Evolutionary conservation across 129 eudicot genomes (phyloP).

Genomic region (Pulicaria dysenterica): DNA sequence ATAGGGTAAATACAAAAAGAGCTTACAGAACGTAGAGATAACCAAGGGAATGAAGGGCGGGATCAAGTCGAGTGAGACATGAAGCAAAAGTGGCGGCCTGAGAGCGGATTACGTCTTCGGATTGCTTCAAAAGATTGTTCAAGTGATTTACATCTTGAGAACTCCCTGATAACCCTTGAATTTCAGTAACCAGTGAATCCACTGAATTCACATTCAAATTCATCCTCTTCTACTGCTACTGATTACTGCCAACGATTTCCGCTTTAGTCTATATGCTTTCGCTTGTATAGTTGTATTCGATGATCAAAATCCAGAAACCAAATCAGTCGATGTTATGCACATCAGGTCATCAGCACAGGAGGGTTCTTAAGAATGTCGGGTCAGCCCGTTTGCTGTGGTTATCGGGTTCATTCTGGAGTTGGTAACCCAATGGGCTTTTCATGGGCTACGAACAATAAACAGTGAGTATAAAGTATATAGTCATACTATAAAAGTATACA

Average conservation of each 20-base stretch:
- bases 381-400: slow-evolving; percentile 10
- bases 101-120: slow-evolving; percentile 55
- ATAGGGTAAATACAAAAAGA: not conserved
- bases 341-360: not conserved
- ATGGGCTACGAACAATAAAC: not conserved
- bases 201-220: slow-evolving; percentile 51
- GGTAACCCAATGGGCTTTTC: slow-evolving; percentile 20
- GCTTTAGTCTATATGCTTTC: slow-evolving; percentile 6
- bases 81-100: slow-evolving; percentile 60
- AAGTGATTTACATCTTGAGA: slow-evolving; percentile 51
- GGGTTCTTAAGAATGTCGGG: slow-evolving; percentile 31
- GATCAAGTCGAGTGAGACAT: slow-evolving; percentile 63
- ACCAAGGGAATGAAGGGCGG: slow-evolving; percentile 80
- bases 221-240: slow-evolving; percentile 18
- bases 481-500: too few species aligned
- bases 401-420: not conserved
- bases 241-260: slow-evolving; percentile 3
- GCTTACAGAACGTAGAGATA: slow-evolving; percentile 75
- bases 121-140: slow-evolving; percentile 55
- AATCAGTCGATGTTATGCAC: slow-evolving; percentile 1
- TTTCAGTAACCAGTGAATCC: slow-evolving; percentile 64
- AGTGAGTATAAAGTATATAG: too few species aligned
- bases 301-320: slow-evolving; percentile 14
- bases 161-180: slow-evolving; percentile 64
- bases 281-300: slow-evolving; percentile 4